A percentile compares a stretch with the other conserved stretches of the same genome.
Conservation (phyloP, 2,329 filamentous ascomycete species). For the Geosmithia flava region DNA sequence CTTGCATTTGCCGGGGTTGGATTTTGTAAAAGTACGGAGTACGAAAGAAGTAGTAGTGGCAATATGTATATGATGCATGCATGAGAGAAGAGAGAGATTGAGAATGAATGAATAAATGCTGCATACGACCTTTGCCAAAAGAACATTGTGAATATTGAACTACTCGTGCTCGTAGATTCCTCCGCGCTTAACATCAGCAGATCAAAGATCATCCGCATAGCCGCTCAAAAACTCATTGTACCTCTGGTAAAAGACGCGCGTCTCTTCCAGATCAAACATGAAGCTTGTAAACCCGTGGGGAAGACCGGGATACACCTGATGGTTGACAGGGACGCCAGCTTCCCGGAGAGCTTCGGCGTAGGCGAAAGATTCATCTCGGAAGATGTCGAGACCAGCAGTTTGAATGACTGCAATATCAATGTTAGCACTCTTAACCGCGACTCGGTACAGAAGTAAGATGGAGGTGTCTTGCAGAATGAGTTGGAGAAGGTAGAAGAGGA, state of each 20-base stretch:
- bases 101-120: too few relatives aligned
- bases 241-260: not conserved
- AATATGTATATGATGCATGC: too few relatives aligned
- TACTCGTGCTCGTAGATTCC: too few relatives aligned
- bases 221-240: not conserved
- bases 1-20: too few relatives aligned
- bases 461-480: too few relatives aligned
- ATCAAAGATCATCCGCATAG: not conserved
- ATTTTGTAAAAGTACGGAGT: too few relatives aligned
- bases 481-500: not conserved
- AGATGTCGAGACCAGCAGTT: conserved; percentile 7
- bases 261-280: not conserved
- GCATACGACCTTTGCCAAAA: too few relatives aligned
- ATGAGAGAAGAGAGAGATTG: too few relatives aligned
- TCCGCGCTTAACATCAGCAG: not conserved
- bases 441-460: too few relatives aligned
- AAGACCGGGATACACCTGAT: conserved; percentile 8
- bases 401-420: conserved; percentile 6
- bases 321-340: conserved; percentile 6
- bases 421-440: too few relatives aligned
- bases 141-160: too few relatives aligned
- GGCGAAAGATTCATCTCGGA: conserved; percentile 9
- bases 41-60: too few relatives aligned
- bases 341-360: conserved; percentile 7
- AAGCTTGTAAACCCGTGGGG: conserved; percentile 9